Conservation (phyloP, 2,329 filamentous ascomycete species). For the Stachybotrys chartarum region DNA sequence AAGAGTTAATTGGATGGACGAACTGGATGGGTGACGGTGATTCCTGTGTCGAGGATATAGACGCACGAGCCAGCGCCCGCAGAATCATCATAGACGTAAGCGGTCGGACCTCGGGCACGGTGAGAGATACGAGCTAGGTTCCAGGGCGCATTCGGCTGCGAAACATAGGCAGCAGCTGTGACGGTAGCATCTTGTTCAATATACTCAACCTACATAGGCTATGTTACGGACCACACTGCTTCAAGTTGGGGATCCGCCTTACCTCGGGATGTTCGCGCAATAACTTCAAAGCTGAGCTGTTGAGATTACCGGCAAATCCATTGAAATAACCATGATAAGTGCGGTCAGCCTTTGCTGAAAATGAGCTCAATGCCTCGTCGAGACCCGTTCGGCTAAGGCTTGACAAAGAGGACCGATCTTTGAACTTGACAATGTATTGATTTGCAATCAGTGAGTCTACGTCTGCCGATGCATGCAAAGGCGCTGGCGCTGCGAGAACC, state of each 20-base stretch:
- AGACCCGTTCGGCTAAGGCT: background rate
- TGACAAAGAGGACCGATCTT: conserved; percentile 8
- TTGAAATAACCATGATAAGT: conserved; percentile 14
- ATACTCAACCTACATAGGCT: conserved; percentile 18
- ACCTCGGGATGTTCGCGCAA: conserved; percentile 16
- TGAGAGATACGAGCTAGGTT: conserved; percentile 27
- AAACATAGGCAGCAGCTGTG: conserved; percentile 6
- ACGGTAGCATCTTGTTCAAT: conserved; percentile 26
- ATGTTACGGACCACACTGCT: background rate
- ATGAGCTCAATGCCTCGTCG: conserved; percentile 7
- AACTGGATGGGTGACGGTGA: conserved; percentile 23
- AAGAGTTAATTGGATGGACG: conserved; percentile 8
- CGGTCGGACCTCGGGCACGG: conserved; percentile 10
- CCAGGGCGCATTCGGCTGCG: conserved; percentile 28
- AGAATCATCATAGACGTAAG: conserved; percentile 25
- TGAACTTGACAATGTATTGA: conserved; percentile 24
- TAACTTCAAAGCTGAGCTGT: conserved; percentile 9
- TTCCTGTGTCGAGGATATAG: conserved; percentile 37
- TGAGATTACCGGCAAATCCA: conserved; percentile 16
- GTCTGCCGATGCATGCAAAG: background rate
- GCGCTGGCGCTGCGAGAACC: background rate
- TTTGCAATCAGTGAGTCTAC: conserved; percentile 11
- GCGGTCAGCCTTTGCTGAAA: conserved; percentile 13
- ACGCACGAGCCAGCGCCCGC: conserved; percentile 28
- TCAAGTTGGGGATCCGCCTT: conserved; percentile 2